phyloP scores from a whole-genome alignment of 2,329 filamentous ascomycete species.

The Xylaria sp. region DNA sequence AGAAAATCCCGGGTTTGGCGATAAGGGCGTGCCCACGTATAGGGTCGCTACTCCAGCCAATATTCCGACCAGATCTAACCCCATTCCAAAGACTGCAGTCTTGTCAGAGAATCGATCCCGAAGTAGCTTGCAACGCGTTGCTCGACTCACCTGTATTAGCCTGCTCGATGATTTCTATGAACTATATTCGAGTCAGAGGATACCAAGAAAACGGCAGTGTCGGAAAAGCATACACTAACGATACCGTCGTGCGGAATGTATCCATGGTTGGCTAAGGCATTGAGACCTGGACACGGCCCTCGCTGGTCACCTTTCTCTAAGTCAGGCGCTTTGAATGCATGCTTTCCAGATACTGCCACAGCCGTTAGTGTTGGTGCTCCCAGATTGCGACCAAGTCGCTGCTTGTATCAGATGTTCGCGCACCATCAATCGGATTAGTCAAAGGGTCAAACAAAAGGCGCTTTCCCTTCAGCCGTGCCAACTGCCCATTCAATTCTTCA shows the following conservation, averaged over 20 bases:
- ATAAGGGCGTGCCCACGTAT: slow-evolving; percentile 56
- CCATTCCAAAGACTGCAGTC: slow-evolving; percentile 51
- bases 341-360: slow-evolving; percentile 23
- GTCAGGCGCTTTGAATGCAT: slow-evolving; percentile 29
- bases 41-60: slow-evolving; percentile 54
- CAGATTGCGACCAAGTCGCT: not conserved
- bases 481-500: slow-evolving; percentile 18
- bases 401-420: not conserved
- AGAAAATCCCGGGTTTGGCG: slow-evolving; percentile 55
- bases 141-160: slow-evolving; percentile 39
- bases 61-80: slow-evolving; percentile 48
- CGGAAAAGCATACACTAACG: slow-evolving; percentile 25
- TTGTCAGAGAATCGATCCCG: not conserved
- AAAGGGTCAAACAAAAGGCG: slow-evolving; percentile 28
- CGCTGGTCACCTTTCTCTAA: slow-evolving; percentile 35
- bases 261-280: slow-evolving; percentile 40
- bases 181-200: slow-evolving; percentile 8
- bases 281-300: slow-evolving; percentile 39
- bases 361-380: not conserved
- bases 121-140: too few species aligned
- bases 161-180: slow-evolving; percentile 40
- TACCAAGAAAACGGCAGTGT: not conserved
- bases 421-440: slow-evolving; percentile 27
- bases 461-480: slow-evolving; percentile 28
- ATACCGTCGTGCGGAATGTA: slow-evolving; percentile 39